Evolutionary conservation across 768 basidiomycete genomes (phyloP).

Genomic region (Mycena rebaudengoi): DNA sequence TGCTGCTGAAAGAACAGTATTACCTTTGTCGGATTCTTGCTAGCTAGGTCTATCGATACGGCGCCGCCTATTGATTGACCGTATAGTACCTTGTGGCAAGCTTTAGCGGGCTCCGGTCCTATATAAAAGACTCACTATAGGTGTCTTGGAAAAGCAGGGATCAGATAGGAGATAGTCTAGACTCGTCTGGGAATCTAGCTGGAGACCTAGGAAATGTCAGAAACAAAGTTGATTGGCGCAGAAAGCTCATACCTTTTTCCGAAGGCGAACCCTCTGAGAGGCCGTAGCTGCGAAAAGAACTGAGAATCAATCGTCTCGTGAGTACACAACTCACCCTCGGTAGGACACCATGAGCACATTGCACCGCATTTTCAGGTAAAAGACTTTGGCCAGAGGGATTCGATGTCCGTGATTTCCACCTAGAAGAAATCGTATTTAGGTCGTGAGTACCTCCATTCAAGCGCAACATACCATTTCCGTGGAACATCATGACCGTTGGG

Average conservation of each 20-base stretch:
- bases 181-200: slow-evolving; percentile 85
- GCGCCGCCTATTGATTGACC: slow-evolving; percentile 94
- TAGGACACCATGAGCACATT: slow-evolving; percentile 97
- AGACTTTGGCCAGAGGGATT: slow-evolving; percentile 85
- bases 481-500: slow-evolving; percentile 93
- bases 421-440: too few relatives aligned
- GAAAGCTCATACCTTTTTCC: slow-evolving; percentile 68
- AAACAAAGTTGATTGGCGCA: neutral
- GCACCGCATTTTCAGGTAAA: slow-evolving; percentile 84
- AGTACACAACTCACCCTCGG: slow-evolving; percentile 71
- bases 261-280: slow-evolving; percentile 87
- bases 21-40: slow-evolving; percentile 76
- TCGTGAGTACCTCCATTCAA: too few relatives aligned
- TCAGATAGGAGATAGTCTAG: slow-evolving; percentile 78
- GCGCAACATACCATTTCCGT: slow-evolving; percentile 94
- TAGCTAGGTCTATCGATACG: slow-evolving; percentile 88
- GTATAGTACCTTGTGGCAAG: slow-evolving; percentile 65
- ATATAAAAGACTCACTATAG: slow-evolving; percentile 58
- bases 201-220: slow-evolving; percentile 60
- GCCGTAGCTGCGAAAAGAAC: slow-evolving; percentile 71
- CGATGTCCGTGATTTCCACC: slow-evolving; percentile 90
- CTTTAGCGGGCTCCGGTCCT: neutral
- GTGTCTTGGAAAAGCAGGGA: slow-evolving; percentile 68
- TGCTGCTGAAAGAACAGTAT: slow-evolving; percentile 20
- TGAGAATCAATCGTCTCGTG: neutral